Conservation (phyloP, 306 rosid species). For the Fragaria vesca region DNA sequence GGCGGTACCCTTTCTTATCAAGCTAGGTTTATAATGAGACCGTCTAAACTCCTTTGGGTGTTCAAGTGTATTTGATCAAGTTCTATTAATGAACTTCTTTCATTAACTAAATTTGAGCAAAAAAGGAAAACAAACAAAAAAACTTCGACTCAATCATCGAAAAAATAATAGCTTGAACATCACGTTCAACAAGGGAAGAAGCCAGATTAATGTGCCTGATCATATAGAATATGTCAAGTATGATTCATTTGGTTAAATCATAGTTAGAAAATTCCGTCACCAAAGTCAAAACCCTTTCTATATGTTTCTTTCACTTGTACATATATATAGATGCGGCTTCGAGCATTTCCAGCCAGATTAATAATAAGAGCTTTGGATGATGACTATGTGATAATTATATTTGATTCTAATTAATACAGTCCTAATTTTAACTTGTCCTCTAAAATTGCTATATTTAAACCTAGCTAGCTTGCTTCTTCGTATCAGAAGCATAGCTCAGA, state of each 20-base stretch:
- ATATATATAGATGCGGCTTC: neutral
- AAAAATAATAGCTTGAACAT: neutral
- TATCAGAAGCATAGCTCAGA: neutral
- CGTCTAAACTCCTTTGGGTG: no score
- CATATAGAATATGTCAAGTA: neutral
- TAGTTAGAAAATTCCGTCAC: neutral
- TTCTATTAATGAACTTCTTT: no score
- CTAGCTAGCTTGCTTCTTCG: neutral
- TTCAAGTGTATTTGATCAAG: no score
- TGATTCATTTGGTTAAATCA: neutral
- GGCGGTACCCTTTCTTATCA: no score
- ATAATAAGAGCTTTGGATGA: neutral
- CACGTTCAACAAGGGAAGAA: neutral
- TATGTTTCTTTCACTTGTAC: neutral
- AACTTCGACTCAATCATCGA: neutral
- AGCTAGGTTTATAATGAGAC: no score
- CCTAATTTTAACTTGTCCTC: neutral
- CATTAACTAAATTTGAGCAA: neutral
- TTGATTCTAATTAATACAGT: neutral
- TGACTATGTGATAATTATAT: neutral
- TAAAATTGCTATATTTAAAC: constrained; percentile 2
- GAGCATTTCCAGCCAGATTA: neutral
- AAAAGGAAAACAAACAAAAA: neutral
- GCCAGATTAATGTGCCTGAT: neutral
- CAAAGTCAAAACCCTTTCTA: neutral